Evolutionary conservation across 2,329 filamentous ascomycete genomes (phyloP), one percentile per base, ranked within the genome.

Genomic region (Stachybotrys echinatus): DNA sequence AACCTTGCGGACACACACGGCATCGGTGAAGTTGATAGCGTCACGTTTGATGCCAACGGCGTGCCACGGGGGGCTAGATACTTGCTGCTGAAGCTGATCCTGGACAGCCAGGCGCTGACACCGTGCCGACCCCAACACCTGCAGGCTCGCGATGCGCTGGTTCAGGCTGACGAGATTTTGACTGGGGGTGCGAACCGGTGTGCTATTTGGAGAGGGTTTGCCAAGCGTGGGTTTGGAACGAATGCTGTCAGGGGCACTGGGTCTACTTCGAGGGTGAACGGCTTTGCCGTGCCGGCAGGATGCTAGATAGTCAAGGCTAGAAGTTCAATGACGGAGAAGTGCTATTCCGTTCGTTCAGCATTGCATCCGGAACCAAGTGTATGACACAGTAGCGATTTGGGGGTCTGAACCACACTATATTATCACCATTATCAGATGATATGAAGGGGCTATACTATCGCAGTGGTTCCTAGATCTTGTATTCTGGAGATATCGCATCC

Each of bases 1-100:
- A 77, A 76, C 60, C 62, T 77, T 49, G 74, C 76, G 49, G 75
- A 76, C 54, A 73, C 73, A 61, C 61, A 74, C 56, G 75, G 75
- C 50, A 75, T 75, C 64, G 75, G 72, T 51, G 65, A 68, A 48
- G 66, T 55, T 1, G 54, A 58, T 23, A 61, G 61, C 42, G 73
- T 74, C 1, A 60, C 60, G 12, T 71, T 76, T 49, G 55, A 62
- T 46, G 39, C 50, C 18, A 64, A 68, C n/a, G 73, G 73, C 8
- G 66, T 76, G 2, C 37, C 37, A n/a, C n/a, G 14, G 12, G 40
- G 40, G 12, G 19, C 6, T 6, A 4, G 40, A 6, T 43, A 43
- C 21, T 19, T 43, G 12, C 40, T 43, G 2, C 19, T 43, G 40
- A 43, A 20, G 40, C 4, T 43, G n/a, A 22, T 43, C 12, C 40